Conservation (phyloP, 2,329 filamentous ascomycete genomes). For the Gaeumannomyces sp. region DNA sequence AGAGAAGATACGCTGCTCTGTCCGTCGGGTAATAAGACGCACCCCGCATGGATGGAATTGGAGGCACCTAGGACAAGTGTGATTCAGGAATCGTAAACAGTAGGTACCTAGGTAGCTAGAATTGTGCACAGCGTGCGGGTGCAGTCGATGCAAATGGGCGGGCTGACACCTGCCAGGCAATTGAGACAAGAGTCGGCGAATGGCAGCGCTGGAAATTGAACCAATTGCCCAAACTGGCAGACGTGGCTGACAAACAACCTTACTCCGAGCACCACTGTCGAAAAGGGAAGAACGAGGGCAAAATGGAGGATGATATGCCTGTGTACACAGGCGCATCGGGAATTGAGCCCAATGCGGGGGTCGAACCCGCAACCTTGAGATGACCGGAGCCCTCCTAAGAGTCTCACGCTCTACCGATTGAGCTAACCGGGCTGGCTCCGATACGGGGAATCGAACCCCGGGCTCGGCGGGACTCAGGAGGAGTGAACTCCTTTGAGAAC, state of each 20-base stretch:
- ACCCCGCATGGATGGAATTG: neutral
- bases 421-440: constrained; percentile 48
- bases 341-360: constrained; percentile 43
- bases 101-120: too few relatives aligned
- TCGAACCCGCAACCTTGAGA: constrained; percentile 30
- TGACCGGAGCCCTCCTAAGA: constrained; percentile 43
- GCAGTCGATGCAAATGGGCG: too few relatives aligned
- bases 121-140: too few relatives aligned
- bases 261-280: too few relatives aligned
- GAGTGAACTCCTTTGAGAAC: neutral
- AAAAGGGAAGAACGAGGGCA: neutral
- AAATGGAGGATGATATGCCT: neutral
- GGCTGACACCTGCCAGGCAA: too few relatives aligned
- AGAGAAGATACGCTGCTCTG: neutral
- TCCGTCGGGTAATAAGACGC: neutral
- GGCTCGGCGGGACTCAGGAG: neutral
- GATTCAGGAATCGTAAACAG: too few relatives aligned
- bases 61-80: neutral
- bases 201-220: too few relatives aligned
- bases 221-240: too few relatives aligned
- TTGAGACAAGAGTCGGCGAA: too few relatives aligned
- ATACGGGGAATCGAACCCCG: constrained; percentile 11
- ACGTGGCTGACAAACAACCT: too few relatives aligned
- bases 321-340: constrained; percentile 17
- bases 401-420: constrained; percentile 70